Conservation (phyloP, 2,329 filamentous ascomycete genomes). For the Gnomoniopsis sp. region DNA sequence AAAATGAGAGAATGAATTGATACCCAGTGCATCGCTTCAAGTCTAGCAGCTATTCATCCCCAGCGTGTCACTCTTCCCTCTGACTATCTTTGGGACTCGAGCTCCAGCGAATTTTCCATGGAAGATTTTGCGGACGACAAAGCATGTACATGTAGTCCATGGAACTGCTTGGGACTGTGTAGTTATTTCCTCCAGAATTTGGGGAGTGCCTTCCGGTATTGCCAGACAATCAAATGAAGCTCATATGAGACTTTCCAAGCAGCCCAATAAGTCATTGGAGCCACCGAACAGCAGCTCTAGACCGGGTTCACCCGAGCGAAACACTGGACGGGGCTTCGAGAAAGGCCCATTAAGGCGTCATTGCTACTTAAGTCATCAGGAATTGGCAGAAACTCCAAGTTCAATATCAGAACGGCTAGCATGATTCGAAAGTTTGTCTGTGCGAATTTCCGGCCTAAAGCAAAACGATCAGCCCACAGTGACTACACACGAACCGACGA, state of each 20-base stretch:
- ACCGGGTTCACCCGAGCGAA: constrained; percentile 5
- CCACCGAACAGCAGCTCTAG: not conserved
- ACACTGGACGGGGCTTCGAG: constrained; percentile 10
- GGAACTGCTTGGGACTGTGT: too few species aligned
- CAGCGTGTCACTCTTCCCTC: too few species aligned
- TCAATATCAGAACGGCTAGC: constrained; percentile 20
- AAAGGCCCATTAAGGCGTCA: constrained; percentile 6
- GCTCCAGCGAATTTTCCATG: too few species aligned
- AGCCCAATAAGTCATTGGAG: not conserved
- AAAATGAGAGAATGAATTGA: constrained; percentile 5
- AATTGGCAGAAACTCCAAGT: constrained; percentile 22
- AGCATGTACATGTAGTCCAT: too few species aligned
- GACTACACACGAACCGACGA: not conserved
- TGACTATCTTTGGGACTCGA: too few species aligned
- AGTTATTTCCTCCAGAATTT: too few species aligned
- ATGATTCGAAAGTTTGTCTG: constrained; percentile 22
- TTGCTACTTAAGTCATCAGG: constrained; percentile 13
- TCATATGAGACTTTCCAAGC: too few species aligned
- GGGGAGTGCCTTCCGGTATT: too few species aligned
- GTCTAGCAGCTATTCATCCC: too few species aligned
- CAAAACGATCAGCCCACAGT: not conserved
- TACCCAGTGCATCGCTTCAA: not conserved
- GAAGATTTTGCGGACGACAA: too few species aligned
- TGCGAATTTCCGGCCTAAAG: constrained; percentile 22
- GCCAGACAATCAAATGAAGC: too few species aligned